These are phyloP conservation scores for Hypoxylon lenormandii DNA, from an alignment of 495 filamentous ascomycete species.

Conservation along the genomic window DNA sequence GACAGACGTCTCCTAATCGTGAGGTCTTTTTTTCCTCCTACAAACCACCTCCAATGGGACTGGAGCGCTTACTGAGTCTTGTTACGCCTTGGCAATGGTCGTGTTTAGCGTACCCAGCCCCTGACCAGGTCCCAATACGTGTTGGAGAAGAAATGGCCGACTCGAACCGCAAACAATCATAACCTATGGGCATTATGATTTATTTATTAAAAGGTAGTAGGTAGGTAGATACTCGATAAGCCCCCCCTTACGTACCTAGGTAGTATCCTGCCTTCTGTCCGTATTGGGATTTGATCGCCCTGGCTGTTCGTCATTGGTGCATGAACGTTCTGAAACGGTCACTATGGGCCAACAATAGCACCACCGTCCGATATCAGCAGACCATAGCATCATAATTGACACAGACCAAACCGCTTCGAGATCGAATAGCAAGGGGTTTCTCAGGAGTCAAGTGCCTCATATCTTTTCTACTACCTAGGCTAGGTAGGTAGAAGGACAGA, in stretches of 20 bases:
- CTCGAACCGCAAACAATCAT: no score
- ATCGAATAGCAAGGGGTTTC: slow-evolving; percentile 14
- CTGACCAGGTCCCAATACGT: no score
- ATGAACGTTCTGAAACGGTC: slow-evolving; percentile 32
- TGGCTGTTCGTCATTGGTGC: slow-evolving; percentile 28
- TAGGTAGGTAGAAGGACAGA: not conserved
- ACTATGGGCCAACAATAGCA: slow-evolving; percentile 13
- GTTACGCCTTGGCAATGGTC: no score
- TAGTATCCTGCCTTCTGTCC: not conserved
- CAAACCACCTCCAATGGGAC: no score
- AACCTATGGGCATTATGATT: no score
- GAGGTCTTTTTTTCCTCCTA: no score
- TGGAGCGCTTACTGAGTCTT: slow-evolving; percentile 28
- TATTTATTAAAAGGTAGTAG: no score
- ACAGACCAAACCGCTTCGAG: slow-evolving; percentile 4
- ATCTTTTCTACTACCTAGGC: no score
- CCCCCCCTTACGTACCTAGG: no score
- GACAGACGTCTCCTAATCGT: no score
- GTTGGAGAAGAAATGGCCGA: no score
- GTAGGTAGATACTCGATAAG: not conserved
- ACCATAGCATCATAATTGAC: slow-evolving; percentile 32
- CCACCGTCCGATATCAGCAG: slow-evolving; percentile 41
- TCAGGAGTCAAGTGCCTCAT: slow-evolving; percentile 8
- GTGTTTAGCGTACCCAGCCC: no score
- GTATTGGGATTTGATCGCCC: slow-evolving; percentile 11